These are phyloP conservation scores for Penicillium sp. DNA, from an alignment of 2,329 filamentous ascomycete genomes.

Conservation along the genomic window DNA sequence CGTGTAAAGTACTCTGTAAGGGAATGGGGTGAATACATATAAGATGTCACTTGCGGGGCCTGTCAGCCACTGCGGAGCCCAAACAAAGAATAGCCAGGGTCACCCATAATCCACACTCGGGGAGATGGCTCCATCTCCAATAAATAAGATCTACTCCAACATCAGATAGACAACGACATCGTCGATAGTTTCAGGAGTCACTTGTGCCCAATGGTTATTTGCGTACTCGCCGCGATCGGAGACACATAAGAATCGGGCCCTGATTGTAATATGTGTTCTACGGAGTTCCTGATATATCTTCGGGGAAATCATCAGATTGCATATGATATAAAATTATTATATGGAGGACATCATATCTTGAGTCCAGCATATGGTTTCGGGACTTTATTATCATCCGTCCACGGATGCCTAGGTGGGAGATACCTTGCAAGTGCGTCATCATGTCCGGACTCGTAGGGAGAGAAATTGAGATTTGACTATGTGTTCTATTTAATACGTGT, in stretches of 20 bases:
- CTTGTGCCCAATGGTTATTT: background rate
- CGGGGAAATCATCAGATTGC: background rate
- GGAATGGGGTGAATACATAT: background rate
- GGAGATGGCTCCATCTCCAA: slow-evolving; percentile 5
- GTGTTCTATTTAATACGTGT: background rate
- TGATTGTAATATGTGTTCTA: background rate
- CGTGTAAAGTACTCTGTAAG: background rate
- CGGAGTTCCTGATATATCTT: background rate
- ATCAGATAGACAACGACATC: background rate
- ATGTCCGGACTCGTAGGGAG: slow-evolving; percentile 2
- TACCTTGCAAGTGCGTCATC: slow-evolving; percentile 3
- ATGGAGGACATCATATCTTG: background rate
- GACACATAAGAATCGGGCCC: background rate
- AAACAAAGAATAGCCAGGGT: slow-evolving; percentile 7
- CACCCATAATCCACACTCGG: slow-evolving; percentile 7
- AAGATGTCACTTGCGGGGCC: slow-evolving; percentile 8
- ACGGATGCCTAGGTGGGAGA: background rate
- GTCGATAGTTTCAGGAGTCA: background rate
- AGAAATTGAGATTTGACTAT: background rate
- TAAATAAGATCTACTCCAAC: slow-evolving; percentile 3
- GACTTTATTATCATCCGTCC: slow-evolving; percentile 3
- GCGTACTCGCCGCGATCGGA: background rate
- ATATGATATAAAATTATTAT: background rate
- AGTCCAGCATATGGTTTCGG: background rate
- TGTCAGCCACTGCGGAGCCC: slow-evolving; percentile 12